Evolutionary conservation across 192 early-diverging fungal species (phyloP), one percentile per base, ranked within the genome.

Genomic region (Coemansia sp.): DNA sequence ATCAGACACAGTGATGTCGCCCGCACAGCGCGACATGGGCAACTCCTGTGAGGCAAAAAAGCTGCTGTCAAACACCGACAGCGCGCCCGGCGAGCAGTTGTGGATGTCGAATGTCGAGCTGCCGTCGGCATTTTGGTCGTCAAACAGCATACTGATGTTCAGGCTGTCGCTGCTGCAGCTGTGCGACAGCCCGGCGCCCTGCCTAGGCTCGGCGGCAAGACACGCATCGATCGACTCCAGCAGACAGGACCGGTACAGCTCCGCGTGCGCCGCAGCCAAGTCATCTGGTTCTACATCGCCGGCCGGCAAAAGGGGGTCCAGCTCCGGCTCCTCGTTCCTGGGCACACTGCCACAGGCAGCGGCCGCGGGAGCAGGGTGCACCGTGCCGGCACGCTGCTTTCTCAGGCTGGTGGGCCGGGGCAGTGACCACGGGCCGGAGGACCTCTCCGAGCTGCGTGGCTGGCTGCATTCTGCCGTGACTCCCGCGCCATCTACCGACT

Each of bases 21-120:
- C 68, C 12, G 54, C 23, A 25, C 51, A 52, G 19, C 68, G 61
- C 17, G 36, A 38, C 19, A 20, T 6, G 14, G 44, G 22, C 28
- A 56, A 25, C 16, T 73, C 69, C 31, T 53, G 48, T 5, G 69
- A 73, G 2, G 63, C 53, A 57, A 73, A 73, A 33, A 73, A 54
- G 23, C 39, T 54, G 49, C 63, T 65, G 26, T 44, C 51, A 53
- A 73, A 52, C 7, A 41, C 69, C 26, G 63, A 66, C 2, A 62
- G 23, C 3, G 38, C 54, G 6, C 31, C 40, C 13, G 44, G 32
- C 11, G 63, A 54, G 9, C 22, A 23, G 26, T 58, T 53, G 44
- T 21, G 57, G 9, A 55, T 51, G 58, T 56, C 49, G 28, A 51
- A 40, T 17, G 14, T 18, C 4, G 47, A 32, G 13, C 33, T 21